Percentiles rank a stretch among this genome's conserved stretches.
Conservation (phyloP, 345 rosid species). For the Populus alba region DNA sequence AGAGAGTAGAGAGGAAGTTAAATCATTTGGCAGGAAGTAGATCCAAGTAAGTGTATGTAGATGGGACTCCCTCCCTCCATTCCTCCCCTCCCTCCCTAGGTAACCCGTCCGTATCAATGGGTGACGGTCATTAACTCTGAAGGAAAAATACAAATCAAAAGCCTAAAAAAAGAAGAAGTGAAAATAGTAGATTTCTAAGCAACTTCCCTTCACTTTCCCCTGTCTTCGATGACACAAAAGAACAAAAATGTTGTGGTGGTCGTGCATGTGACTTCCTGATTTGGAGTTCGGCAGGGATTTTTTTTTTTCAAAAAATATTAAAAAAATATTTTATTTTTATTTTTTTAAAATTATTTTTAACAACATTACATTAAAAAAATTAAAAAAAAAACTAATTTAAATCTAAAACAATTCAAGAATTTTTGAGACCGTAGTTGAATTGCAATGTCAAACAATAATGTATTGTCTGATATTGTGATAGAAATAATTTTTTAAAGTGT, state of each 20-base stretch:
- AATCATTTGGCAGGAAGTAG: background rate
- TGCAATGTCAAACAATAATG: too few species aligned
- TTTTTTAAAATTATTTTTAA: too few species aligned
- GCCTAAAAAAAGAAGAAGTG: background rate
- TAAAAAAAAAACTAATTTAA: too few species aligned
- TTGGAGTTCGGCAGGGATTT: too few species aligned
- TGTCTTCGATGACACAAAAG: background rate
- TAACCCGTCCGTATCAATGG: background rate
- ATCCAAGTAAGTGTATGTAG: background rate
- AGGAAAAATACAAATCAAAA: background rate
- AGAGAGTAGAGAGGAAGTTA: background rate
- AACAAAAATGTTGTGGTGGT: background rate
- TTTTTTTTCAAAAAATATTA: too few species aligned
- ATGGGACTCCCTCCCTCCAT: background rate
- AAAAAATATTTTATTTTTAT: too few species aligned
- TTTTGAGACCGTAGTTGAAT: too few species aligned
- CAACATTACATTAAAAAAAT: too few species aligned
- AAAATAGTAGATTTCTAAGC: background rate
- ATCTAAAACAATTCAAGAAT: too few species aligned
- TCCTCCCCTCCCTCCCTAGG: background rate
- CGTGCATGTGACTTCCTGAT: background rate
- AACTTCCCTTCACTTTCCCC: background rate
- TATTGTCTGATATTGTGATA: too few species aligned
- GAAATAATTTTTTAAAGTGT: fast-evolving
- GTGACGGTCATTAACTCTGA: background rate